Evolutionary conservation across 768 basidiomycete genomes (phyloP).

Genomic region (Leucocoprinus sp.): DNA sequence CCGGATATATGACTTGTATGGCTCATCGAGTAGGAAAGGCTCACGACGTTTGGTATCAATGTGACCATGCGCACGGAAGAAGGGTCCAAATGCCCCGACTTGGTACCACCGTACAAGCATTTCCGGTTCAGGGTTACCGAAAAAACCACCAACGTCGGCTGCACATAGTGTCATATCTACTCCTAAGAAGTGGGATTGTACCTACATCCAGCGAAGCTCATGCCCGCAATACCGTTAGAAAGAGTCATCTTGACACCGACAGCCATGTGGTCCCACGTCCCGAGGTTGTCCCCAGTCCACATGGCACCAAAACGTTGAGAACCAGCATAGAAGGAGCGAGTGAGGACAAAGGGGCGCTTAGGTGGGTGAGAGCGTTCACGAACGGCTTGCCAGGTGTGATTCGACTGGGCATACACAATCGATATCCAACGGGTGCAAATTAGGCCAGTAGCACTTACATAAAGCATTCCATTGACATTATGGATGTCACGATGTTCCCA

Average conservation of each 20-base stretch:
- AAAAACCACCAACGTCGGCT: constrained; percentile 99
- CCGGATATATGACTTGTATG: constrained; percentile 76
- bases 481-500: constrained; percentile 99
- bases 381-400: constrained; percentile 76
- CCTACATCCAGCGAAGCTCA: constrained; percentile 88
- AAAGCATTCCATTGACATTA: constrained; percentile 96
- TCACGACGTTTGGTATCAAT: constrained; percentile 97
- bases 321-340: constrained; percentile 90
- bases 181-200: constrained; percentile 5
- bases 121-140: constrained; percentile 90
- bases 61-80: constrained; percentile 98
- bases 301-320: constrained; percentile 95
- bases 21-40: constrained; percentile 87
- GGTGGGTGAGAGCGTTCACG: constrained; percentile 64
- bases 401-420: constrained; percentile 45
- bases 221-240: constrained; percentile 79
- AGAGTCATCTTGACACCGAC: constrained; percentile 92
- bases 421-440: not conserved
- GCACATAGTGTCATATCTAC: not conserved
- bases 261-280: constrained; percentile 96
- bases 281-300: constrained; percentile 98
- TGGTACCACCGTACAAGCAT: constrained; percentile 98
- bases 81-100: constrained; percentile 90
- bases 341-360: constrained; percentile 90
- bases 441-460: constrained; percentile 34